Conservation (phyloP, 2,329 filamentous ascomycete genomes). For the Pseudogymnoascus sp. region DNA sequence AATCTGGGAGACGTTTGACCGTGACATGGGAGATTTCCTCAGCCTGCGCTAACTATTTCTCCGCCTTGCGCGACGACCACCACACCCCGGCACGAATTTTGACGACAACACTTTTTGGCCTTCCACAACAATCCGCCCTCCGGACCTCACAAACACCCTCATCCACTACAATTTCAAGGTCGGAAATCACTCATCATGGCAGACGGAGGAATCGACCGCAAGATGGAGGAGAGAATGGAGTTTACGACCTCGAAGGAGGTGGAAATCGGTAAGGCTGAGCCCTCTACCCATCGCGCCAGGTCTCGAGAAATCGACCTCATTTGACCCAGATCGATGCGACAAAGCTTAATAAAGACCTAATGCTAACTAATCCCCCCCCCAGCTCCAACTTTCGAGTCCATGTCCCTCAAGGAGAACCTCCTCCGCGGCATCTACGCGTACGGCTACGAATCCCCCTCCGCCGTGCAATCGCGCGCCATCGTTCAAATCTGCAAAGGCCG, state of each 20-base stretch:
- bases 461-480: constrained; percentile 94
- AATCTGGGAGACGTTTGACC: neutral
- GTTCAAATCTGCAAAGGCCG: constrained; percentile 98
- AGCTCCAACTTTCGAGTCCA: constrained; percentile 12
- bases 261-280: constrained; percentile 6
- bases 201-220: constrained; percentile 75
- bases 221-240: constrained; percentile 93
- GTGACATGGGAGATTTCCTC: constrained; percentile 1
- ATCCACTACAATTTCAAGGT: neutral
- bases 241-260: constrained; percentile 98
- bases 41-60: constrained; percentile 10
- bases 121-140: constrained; percentile 3
- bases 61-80: constrained; percentile 4
- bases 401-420: constrained; percentile 59
- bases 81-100: neutral
- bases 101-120: constrained; percentile 1
- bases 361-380: neutral
- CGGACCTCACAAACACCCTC: neutral
- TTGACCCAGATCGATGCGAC: neutral
- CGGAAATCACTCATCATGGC: constrained; percentile 53
- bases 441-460: constrained; percentile 95
- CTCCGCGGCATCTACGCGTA: constrained; percentile 97
- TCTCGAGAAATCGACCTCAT: neutral
- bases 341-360: neutral
- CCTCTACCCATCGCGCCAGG: neutral